Percentiles rank a stretch among this genome's conserved stretches.
Conservation (phyloP, 83 land plant species). For the Diphasiastrum complanatum region DNA sequence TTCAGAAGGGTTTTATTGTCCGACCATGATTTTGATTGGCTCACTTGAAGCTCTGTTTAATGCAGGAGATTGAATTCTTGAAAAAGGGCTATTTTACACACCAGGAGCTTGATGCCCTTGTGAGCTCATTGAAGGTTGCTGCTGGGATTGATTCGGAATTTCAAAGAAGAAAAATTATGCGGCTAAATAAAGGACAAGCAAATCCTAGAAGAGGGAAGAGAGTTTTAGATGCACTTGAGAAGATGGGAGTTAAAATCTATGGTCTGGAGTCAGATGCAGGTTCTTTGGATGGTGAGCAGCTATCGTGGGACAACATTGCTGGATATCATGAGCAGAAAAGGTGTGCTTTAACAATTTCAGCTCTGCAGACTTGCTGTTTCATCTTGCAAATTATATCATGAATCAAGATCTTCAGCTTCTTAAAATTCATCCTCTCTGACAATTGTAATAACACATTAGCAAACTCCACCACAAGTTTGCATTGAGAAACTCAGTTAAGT, state of each 20-base stretch:
- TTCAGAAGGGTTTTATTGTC: not conserved
- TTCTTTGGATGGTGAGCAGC: constrained; percentile 18
- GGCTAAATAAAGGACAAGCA: constrained; percentile 21
- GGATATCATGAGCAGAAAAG: constrained; percentile 90
- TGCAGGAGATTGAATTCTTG: constrained; percentile 90
- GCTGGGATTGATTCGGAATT: constrained; percentile 21
- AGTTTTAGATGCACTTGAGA: constrained; percentile 53
- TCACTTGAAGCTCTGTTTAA: not conserved
- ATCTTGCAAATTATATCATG: too few relatives aligned
- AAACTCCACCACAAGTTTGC: too few relatives aligned
- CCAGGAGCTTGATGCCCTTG: constrained; percentile 72
- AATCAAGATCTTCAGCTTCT: too few relatives aligned
- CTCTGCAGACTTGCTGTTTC: too few relatives aligned
- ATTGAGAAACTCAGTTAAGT: too few relatives aligned
- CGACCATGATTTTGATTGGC: not conserved
- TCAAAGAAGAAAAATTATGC: not conserved
- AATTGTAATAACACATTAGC: too few relatives aligned
- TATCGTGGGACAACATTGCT: constrained; percentile 89
- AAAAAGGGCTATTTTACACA: constrained; percentile 56
- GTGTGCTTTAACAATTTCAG: too few relatives aligned
- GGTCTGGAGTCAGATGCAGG: constrained; percentile 43
- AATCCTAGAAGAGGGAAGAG: constrained; percentile 21
- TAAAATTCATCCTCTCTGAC: too few relatives aligned
- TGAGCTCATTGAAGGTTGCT: constrained; percentile 53
- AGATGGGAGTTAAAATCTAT: constrained; percentile 84